Percentiles rank a stretch among this genome's conserved stretches.
Evolutionary conservation across 2,329 filamentous ascomycete genomes (phyloP).

Genomic region (Ophiostoma piceae): DNA sequence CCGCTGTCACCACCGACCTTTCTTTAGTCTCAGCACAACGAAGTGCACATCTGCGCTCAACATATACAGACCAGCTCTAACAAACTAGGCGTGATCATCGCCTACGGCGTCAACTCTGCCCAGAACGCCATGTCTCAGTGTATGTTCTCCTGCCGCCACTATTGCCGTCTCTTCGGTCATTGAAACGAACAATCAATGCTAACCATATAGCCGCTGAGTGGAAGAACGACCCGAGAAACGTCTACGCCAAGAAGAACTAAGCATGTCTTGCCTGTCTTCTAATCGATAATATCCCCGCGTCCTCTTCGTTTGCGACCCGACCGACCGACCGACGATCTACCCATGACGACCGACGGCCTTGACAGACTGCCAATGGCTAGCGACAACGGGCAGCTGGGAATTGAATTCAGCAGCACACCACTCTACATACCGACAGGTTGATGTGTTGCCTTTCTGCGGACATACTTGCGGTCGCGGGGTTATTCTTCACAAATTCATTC

Average conservation of each 20-base stretch:
- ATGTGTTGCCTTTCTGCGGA: neutral
- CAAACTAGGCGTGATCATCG: constrained; percentile 68
- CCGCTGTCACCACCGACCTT: neutral
- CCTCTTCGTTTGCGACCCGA: neutral
- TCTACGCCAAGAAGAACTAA: constrained; percentile 44
- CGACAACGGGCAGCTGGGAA: neutral
- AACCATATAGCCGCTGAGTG: constrained; percentile 70
- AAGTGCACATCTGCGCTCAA: neutral
- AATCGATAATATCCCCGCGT: neutral
- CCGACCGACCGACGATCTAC: neutral
- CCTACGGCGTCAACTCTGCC: constrained; percentile 85
- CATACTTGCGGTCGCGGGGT: neutral
- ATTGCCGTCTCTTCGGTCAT: neutral
- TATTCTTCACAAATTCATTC: neutral
- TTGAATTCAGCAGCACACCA: neutral
- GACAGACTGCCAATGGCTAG: neutral
- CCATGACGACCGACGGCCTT: neutral
- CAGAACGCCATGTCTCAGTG: constrained; percentile 72
- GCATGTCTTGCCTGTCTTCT: neutral
- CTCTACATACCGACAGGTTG: neutral
- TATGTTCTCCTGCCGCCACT: constrained; percentile 41
- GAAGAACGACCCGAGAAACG: constrained; percentile 96
- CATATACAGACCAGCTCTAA: neutral
- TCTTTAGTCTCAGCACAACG: neutral
- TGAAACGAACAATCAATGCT: neutral